Conservation (phyloP, 148 eudicot genomes). For the Rhododendron ferrugineum region DNA sequence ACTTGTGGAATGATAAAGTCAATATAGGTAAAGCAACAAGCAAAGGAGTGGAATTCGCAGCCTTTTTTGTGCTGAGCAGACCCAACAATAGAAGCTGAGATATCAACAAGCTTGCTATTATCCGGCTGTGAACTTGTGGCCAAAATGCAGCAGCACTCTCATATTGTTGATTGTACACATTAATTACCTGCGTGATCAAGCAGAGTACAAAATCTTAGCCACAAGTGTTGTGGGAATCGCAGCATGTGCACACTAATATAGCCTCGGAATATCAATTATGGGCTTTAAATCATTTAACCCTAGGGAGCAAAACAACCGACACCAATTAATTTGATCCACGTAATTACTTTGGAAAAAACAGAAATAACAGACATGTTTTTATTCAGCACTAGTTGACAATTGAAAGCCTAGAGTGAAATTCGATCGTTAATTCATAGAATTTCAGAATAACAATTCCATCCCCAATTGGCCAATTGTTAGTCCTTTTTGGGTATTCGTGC, state of each 20-base stretch:
- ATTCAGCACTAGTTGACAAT: background rate
- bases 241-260: constrained; percentile 19
- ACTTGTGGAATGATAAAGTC: constrained; percentile 80
- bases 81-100: constrained; percentile 89
- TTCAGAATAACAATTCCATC: background rate
- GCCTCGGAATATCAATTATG: background rate
- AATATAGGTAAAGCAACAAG: constrained; percentile 67
- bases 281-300: background rate
- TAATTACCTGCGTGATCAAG: constrained; percentile 58
- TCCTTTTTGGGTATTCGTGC: background rate
- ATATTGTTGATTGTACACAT: constrained; percentile 81
- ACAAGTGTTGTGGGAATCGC: constrained; percentile 9
- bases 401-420: background rate
- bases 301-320: background rate
- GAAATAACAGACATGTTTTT: background rate
- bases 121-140: constrained; percentile 97
- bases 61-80: constrained; percentile 81
- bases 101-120: constrained; percentile 81
- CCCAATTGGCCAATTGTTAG: background rate
- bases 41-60: constrained; percentile 85
- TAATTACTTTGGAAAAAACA: background rate
- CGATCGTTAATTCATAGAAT: background rate
- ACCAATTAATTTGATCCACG: background rate
- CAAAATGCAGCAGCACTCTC: constrained; percentile 95
- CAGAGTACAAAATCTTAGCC: background rate